Conservation (phyloP, 2,329 filamentous ascomycete species). For the Pyricularia grisea region DNA sequence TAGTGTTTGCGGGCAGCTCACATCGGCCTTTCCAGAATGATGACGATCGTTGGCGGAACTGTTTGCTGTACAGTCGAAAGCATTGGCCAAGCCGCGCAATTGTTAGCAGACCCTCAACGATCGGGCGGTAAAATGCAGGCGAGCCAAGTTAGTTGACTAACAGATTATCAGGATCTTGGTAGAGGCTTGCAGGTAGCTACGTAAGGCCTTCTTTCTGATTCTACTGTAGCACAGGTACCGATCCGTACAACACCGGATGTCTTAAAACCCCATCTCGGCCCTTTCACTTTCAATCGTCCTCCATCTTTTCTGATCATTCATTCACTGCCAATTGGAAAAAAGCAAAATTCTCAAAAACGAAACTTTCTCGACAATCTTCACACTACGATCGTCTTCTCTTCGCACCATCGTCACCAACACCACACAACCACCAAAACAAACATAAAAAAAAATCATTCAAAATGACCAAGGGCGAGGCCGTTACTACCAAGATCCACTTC, state of each 20-base stretch:
- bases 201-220: not conserved
- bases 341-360: not conserved
- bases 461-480: conserved; percentile 65
- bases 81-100: not conserved
- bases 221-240: not conserved
- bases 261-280: not conserved
- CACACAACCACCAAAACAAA: not conserved
- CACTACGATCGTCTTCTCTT: not conserved
- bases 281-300: not conserved
- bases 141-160: conserved; percentile 1
- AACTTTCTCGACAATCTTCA: not conserved
- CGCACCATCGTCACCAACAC: conserved; percentile 5
- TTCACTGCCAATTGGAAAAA: not conserved
- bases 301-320: not conserved
- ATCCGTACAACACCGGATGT: not conserved
- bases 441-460: conserved; percentile 18
- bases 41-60: conserved; percentile 1
- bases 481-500: conserved; percentile 73
- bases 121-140: not conserved
- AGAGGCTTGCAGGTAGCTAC: not conserved
- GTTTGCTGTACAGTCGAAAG: not conserved
- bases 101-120: not conserved
- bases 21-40: not conserved
- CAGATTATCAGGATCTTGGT: not conserved
- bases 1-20: not conserved